Evolutionary conservation across 2,329 filamentous ascomycete species (phyloP).

Genomic region (Plectosphaerella plurivora): DNA sequence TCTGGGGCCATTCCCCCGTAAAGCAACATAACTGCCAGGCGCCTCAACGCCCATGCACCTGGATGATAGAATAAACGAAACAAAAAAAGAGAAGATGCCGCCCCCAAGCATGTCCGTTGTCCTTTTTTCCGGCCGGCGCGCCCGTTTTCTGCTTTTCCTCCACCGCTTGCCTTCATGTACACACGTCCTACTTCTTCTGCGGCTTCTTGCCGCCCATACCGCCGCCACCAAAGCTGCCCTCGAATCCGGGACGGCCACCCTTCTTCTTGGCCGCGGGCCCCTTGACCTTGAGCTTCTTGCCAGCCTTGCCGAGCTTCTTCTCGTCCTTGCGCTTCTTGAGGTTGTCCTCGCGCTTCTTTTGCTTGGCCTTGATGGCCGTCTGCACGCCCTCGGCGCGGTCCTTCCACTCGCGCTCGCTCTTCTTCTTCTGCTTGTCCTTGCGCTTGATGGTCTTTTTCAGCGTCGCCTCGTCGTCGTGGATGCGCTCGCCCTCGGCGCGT

Average conservation of each 20-base stretch:
- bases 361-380: slow-evolving; percentile 72
- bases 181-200: slow-evolving; percentile 16
- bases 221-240: slow-evolving; percentile 68
- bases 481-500: slow-evolving; percentile 82
- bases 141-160: too few species aligned
- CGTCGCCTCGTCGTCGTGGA: slow-evolving; percentile 78
- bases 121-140: too few species aligned
- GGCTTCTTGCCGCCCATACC: slow-evolving; percentile 43
- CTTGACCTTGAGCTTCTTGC: slow-evolving; percentile 50
- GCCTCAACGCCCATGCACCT: slow-evolving; percentile 1
- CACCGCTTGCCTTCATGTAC: too few species aligned
- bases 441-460: slow-evolving; percentile 94
- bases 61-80: background rate
- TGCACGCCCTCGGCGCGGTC: slow-evolving; percentile 69
- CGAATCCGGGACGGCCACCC: slow-evolving; percentile 47
- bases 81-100: background rate
- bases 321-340: slow-evolving; percentile 70
- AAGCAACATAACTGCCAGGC: background rate
- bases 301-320: slow-evolving; percentile 56
- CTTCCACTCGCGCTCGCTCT: slow-evolving; percentile 85
- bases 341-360: slow-evolving; percentile 79
- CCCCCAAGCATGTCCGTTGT: background rate
- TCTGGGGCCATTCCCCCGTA: background rate
- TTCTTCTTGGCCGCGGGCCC: slow-evolving; percentile 35
- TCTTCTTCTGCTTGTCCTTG: slow-evolving; percentile 84